Evolutionary conservation across 169 alveolate species (phyloP), one percentile per base, ranked within the genome.

Genomic region (Eimeria praecox): DNA sequence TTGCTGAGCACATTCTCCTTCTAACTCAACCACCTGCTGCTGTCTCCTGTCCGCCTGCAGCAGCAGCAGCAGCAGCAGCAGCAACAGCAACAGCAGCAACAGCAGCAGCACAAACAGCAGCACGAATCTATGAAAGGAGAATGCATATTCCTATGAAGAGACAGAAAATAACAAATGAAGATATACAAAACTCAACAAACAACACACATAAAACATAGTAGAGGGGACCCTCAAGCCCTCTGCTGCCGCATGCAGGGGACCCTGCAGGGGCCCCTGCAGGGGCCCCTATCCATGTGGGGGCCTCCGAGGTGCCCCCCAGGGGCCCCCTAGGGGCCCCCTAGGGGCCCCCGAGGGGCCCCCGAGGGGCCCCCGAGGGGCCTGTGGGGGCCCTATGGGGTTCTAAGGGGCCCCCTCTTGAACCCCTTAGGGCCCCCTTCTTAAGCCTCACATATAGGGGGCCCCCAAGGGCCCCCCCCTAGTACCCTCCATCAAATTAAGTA

Each of bases 31-130:
- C 87, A 75, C 30, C 87, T 75, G 56, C 24, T 38, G 87, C 87
- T 75, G 87, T 40, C 87, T 75, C 54, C 54, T 16, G 59, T 75
- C 54, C 56, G 87, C 87, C 87, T 75, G 54, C 87, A 75, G 87
- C 87, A 75, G 87, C 44, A 75, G 56, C 86, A 75, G 52, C 87
- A 75, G 87, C 87, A 75, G 54, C 27, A 75, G 49, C 40, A 75
- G 49, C 59, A 75, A 30, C 56, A 75, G 87, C 87, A 30, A 56
- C 87, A 75, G 40, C 9, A 38, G 16, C 10, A 69, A 27, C 69
- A 56, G 24, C 69, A 56, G 30, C 69, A 56, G 30, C 69, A 56
- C 2, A 56, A 27, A 18, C 69, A 56, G 30, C 66, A 56, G 27
- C 69, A 56, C 69, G 30, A 56, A 56, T 20, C 69, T 56, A 18